Evolutionary conservation across 2,329 filamentous ascomycete genomes (phyloP).

Genomic region (Colletotrichum cuscutae): DNA sequence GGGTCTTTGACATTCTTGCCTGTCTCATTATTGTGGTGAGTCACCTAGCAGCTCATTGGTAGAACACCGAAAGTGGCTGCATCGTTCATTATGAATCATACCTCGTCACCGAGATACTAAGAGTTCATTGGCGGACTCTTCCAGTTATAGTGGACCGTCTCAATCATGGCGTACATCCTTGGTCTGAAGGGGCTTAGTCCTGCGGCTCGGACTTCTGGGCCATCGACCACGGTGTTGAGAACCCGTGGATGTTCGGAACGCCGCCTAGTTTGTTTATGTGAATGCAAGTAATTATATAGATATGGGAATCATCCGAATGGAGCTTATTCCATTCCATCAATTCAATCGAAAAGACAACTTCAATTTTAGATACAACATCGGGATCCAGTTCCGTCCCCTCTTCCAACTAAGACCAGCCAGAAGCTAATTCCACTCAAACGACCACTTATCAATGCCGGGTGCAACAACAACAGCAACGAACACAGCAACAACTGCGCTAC

Average conservation of each 20-base stretch:
- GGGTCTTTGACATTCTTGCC: neutral
- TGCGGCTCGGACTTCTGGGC: neutral
- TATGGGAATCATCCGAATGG: neutral
- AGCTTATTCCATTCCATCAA: neutral
- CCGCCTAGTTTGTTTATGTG: neutral
- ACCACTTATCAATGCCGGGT: neutral
- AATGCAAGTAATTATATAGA: neutral
- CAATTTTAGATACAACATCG: neutral
- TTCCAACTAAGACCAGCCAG: no score
- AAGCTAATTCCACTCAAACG: neutral
- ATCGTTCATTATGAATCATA: constrained; percentile 20
- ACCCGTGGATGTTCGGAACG: neutral
- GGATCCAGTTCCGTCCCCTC: neutral
- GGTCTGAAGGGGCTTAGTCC: neutral
- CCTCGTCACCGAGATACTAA: neutral
- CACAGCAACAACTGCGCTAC: neutral
- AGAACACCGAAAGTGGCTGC: neutral
- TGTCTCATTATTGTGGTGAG: neutral
- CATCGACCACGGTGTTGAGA: neutral
- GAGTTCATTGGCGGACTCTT: neutral
- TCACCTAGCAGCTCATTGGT: neutral
- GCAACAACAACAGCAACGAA: neutral
- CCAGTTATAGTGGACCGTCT: neutral
- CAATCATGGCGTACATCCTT: neutral
- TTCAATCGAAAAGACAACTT: neutral